These are phyloP conservation scores for Austroboletus novae-zelandiae DNA, from an alignment of 1,284 basidiomycete species.

Conservation along the genomic window DNA sequence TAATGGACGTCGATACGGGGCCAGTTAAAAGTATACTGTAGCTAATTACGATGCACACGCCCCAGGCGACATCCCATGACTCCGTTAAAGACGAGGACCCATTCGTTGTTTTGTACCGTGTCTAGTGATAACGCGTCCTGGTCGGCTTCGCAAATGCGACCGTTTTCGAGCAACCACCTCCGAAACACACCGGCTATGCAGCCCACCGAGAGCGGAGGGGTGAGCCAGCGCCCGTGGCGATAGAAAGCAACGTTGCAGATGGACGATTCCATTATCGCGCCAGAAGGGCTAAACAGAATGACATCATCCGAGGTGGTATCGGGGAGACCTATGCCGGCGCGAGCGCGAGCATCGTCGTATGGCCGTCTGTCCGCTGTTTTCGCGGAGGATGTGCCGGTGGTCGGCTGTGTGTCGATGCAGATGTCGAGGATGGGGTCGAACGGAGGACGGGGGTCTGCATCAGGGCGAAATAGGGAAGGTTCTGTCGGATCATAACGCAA, in stretches of 20 bases:
- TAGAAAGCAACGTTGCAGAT: slow-evolving; percentile 70
- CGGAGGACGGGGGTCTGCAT: slow-evolving; percentile 22
- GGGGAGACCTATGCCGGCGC: slow-evolving; percentile 39
- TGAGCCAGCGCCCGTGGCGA: slow-evolving; percentile 56
- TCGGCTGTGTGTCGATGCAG: slow-evolving; percentile 53
- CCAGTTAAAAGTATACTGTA: slow-evolving; percentile 17
- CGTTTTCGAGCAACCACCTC: slow-evolving; percentile 60
- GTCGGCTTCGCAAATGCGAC: slow-evolving; percentile 48
- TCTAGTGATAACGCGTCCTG: slow-evolving; percentile 41
- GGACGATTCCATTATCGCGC: slow-evolving; percentile 58
- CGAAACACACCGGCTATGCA: slow-evolving; percentile 70
- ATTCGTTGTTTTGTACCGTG: slow-evolving; percentile 53
- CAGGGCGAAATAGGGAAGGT: slow-evolving; percentile 38
- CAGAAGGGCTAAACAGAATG: slow-evolving; percentile 54
- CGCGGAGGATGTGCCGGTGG: slow-evolving; percentile 49
- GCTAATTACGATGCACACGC: slow-evolving; percentile 20
- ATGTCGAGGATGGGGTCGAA: slow-evolving; percentile 39
- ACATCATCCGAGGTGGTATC: slow-evolving; percentile 46
- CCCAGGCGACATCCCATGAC: slow-evolving; percentile 66
- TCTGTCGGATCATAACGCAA: slow-evolving; percentile 46
- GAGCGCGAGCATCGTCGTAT: slow-evolving; percentile 60
- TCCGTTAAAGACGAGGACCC: slow-evolving; percentile 67
- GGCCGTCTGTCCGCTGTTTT: slow-evolving; percentile 64
- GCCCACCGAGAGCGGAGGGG: slow-evolving; percentile 55
- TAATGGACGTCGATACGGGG: slow-evolving; percentile 43